Base-by-base conservation (phyloP, 768 basidiomycete genomes). In the Gloeopeniophorella convolvens region DNA sequence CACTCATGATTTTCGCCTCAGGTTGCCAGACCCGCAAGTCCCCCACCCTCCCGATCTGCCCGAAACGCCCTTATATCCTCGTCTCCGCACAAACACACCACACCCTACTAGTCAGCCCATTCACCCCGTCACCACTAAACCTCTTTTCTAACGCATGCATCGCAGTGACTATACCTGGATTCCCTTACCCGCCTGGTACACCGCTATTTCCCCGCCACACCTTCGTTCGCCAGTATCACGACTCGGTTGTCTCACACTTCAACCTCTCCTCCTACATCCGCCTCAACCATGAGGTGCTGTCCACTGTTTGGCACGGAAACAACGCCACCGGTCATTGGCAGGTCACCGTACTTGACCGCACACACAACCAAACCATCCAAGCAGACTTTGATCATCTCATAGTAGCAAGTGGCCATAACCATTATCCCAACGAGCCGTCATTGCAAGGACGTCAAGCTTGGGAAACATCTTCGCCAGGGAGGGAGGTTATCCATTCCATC, bases 371-470 rank as follows among this genome's bases (percentile, higher is more conserved):
- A 23, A 49, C 59, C 31, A 60, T 42, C 8, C 57, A 60, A 4
- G 60, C 56, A n/a, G 50, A 46, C 3, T 76, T 75, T 57, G 73
- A 81, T 54, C 80, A 82, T 59, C 65, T 82, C 21, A 65, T 82
- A 24, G 71, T 78, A 28, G 77, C 77, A 20, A 72, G 65, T n/a
- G 80, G 80, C 4, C 76, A 76, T 51, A 74, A 79, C 49, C 78
- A 78, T 53, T 66, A 73, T 48, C 79, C 81, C 2, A 65, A 66
- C 21, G 65, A 71, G 2, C 72, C 72, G 5, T 54, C 57, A 5
- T 80, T 75, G 66, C 61, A 59, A 11, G 79, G 80, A 1, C 69
- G 75, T 45, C 69, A 75, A 2, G 66, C 65, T 5, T 82, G 81
- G 80, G 59, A 77, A 9, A 65, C 60, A 3, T 55, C 57, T 3